These are phyloP conservation scores for Chaetomium cochliodes DNA, from an alignment of 495 filamentous ascomycete genomes.

Conservation along the genomic window DNA sequence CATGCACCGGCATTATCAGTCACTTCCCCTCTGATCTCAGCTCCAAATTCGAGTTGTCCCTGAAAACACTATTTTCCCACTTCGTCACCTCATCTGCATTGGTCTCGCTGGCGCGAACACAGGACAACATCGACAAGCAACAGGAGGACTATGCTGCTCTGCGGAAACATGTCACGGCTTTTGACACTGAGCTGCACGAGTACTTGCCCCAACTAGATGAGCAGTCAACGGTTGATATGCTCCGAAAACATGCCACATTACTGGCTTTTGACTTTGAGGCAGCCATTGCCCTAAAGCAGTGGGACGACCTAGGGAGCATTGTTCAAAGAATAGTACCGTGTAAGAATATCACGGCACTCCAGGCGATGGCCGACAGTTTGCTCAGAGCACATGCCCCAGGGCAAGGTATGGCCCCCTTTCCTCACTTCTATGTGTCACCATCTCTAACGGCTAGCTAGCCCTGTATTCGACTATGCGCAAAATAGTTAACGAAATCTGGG, in stretches of 20 bases:
- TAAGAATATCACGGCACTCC: constrained; percentile 40
- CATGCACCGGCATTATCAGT: constrained; percentile 61
- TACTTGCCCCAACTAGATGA: constrained; percentile 45
- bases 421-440: background rate
- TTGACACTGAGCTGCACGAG: constrained; percentile 46
- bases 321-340: constrained; percentile 53
- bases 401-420: constrained; percentile 36
- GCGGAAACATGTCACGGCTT: constrained; percentile 56
- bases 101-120: constrained; percentile 60
- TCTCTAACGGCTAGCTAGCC: constrained; percentile 22
- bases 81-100: constrained; percentile 64
- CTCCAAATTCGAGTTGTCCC: constrained; percentile 48
- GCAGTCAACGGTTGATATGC: constrained; percentile 50
- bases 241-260: constrained; percentile 60
- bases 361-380: constrained; percentile 61
- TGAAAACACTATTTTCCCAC: constrained; percentile 63
- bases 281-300: constrained; percentile 61
- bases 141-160: constrained; percentile 60
- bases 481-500: constrained; percentile 64
- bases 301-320: constrained; percentile 62
- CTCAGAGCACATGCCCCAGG: constrained; percentile 55
- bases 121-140: constrained; percentile 59
- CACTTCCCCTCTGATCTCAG: constrained; percentile 55
- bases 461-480: constrained; percentile 54
- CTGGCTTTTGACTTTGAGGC: constrained; percentile 76